Evolutionary conservation across 768 basidiomycete species (phyloP).

Genomic region (Gelatoporia subvermispora): DNA sequence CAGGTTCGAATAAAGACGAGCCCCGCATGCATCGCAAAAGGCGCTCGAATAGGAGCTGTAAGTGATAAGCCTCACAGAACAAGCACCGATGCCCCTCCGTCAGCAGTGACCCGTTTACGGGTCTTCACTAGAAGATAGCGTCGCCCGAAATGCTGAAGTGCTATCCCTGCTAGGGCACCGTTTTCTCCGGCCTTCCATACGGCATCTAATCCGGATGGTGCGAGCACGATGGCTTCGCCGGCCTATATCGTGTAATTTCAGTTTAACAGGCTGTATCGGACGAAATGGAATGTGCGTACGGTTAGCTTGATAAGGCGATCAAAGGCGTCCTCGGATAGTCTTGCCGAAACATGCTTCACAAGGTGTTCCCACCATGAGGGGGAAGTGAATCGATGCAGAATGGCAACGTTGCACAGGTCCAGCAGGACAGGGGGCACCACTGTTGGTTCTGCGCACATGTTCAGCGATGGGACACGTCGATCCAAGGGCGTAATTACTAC

Average conservation of each 20-base stretch:
- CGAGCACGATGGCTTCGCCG: slow-evolving; percentile 65
- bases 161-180: not conserved
- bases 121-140: slow-evolving; percentile 9
- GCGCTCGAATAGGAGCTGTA: too few relatives aligned
- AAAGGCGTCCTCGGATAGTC: slow-evolving; percentile 54
- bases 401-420: slow-evolving; percentile 58
- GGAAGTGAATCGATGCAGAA: slow-evolving; percentile 71
- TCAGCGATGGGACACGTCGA: not conserved
- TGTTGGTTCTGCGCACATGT: slow-evolving; percentile 51
- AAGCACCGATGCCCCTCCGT: slow-evolving; percentile 13
- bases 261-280: not conserved
- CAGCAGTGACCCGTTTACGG: slow-evolving; percentile 7
- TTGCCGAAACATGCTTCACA: slow-evolving; percentile 61
- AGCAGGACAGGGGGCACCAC: slow-evolving; percentile 64
- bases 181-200: not conserved
- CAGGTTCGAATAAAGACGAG: too few relatives aligned
- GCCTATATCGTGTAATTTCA: slow-evolving; percentile 37
- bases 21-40: too few relatives aligned
- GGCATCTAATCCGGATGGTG: slow-evolving; percentile 44
- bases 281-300: slow-evolving; percentile 30
- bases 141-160: slow-evolving; percentile 17
- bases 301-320: slow-evolving; percentile 60
- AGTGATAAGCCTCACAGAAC: not conserved
- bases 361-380: slow-evolving; percentile 73
- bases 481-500: slow-evolving; percentile 23